Evolutionary conservation across 2,329 filamentous ascomycete genomes (phyloP), one percentile per base, ranked within the genome.

Genomic region (Trichoderma semiorbis): DNA sequence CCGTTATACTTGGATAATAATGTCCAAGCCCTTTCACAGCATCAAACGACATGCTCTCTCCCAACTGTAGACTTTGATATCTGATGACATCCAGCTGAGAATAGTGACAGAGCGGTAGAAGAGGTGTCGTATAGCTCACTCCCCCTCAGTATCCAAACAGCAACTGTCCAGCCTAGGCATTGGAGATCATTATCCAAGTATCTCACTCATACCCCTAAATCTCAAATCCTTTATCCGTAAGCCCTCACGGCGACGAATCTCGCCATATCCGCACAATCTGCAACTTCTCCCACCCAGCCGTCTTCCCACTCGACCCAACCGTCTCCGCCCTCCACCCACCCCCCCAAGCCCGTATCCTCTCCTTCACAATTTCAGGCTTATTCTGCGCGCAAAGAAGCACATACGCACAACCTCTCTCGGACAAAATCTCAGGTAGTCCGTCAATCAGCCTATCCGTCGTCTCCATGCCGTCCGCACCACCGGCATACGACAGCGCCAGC

Each of bases 221-320:
- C 5, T 18, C 12, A n/a, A 26, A 55, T 24, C 21, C 70, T 55
- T 21, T 30, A 34, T 62, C 36, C 39, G 65, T 72, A 50, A 50
- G 1, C 71, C 21, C 68, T 70, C 68, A 70, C 21, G 28, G 16
- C 18, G 34, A 11, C 16, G n/a, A 72, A 50, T 85, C 85, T 77
- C 89, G 88, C 92, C 93, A 97, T 79, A 97, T 92, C 79, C 95
- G 89, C 76, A 98, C 84, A 77, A 99, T 92, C 78, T 94, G 91
- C 81, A 99, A 84, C 83, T 92, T 97, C 84, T 99, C 96, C 95
- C 95, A 97, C 0, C 96, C 96, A 34, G 92, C 95, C 80, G 92
- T 90, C 84, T 91, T 94, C 63, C 95, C 95, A 81, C 94, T 98
- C 69, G 86, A 88, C 7, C 93, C 92, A 5, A 97, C 94, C 21